Evolutionary conservation across 371 early-diverging fungal genomes (phyloP).

Genomic region (Nematocida major): DNA sequence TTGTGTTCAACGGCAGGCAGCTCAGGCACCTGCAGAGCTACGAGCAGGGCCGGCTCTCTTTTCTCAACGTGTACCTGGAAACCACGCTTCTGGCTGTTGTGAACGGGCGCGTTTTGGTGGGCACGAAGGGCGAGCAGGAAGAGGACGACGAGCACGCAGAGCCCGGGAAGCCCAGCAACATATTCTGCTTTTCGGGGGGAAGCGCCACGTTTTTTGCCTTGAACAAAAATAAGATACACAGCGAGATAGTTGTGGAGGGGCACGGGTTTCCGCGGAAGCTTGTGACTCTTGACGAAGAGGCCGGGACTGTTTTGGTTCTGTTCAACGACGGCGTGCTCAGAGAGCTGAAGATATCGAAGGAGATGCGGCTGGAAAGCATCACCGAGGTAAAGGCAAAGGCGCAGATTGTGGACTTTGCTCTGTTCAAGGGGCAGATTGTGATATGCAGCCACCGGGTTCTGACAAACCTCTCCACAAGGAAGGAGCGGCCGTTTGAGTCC

Average conservation of each 20-base stretch:
- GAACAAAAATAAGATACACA: background rate
- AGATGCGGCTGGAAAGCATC: background rate
- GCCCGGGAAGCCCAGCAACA: background rate
- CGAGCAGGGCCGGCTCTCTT: constrained; percentile 42
- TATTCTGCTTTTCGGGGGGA: constrained; percentile 21
- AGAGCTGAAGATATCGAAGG: background rate
- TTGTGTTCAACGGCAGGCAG: constrained; percentile 32
- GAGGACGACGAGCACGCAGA: constrained; percentile 16
- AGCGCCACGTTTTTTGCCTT: constrained; percentile 5
- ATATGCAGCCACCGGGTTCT: constrained; percentile 28
- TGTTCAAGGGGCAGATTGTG: constrained; percentile 24
- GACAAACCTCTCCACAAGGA: constrained; percentile 9
- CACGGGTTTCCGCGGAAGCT: constrained; percentile 32
- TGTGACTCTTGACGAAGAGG: background rate
- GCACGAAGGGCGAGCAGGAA: constrained; percentile 21
- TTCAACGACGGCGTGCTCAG: constrained; percentile 40
- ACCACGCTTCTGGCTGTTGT: background rate
- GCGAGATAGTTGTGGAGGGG: constrained; percentile 7
- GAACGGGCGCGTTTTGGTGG: constrained; percentile 1
- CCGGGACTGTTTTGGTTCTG: constrained; percentile 1
- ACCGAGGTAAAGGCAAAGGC: constrained; percentile 10
- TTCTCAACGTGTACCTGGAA: background rate
- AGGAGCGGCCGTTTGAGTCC: constrained; percentile 29
- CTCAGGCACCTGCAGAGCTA: constrained; percentile 4
- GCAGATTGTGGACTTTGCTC: constrained; percentile 4